Base-by-base conservation (phyloP, 495 filamentous ascomycete species). In the Xylaria longipes region DNA sequence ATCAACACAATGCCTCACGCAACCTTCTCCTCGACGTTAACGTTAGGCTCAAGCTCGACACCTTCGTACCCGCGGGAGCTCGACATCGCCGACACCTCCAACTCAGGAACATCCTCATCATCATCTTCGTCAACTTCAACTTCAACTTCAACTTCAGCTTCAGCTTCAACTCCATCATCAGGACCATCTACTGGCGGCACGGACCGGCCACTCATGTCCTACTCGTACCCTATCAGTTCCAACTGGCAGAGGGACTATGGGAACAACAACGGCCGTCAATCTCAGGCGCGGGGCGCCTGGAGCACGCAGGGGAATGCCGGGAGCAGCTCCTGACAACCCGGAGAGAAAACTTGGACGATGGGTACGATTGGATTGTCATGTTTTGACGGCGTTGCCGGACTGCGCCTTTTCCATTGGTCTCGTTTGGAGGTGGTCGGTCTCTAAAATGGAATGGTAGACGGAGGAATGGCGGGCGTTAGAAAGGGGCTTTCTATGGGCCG, bases 231-330 rank as follows among this genome's bases (percentile, higher is more conserved):
- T 6, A 63, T 70, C 35, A 54, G 43, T 2, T 31, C 57, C 6
- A 20, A 46, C 29, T 69, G 67, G 67, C 56, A 39, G 45, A 37
- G 12, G 3, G 68, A 70, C 4, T 43, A 54, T 3, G 8, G 29
- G 20, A 27, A 39, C 8, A 39, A 17, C 66, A 41, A 1, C 6
- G 14, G 39, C 35, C 5, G 27, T 20, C 52, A 60, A 0, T 33
- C n/a, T 43, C 31, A 63, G 9, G 5, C 29, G 33, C 11, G 17
- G 12, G 31, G 11, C 31, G 17, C 17, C 22, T 63, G 20, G 68
- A 70, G 68, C 57, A 48, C 58, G 4, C 22, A 27, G 43, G 52
- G 57, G 0, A 39, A 70, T 22, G 33, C 43, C 3, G 68, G 68
- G 25, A 63, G 68, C 22, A 33, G 29, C n/a, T 27, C 29, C 4